phyloP scores from a whole-genome alignment of 148 eudicot genomes.

The Heliamphora exappendiculata region DNA sequence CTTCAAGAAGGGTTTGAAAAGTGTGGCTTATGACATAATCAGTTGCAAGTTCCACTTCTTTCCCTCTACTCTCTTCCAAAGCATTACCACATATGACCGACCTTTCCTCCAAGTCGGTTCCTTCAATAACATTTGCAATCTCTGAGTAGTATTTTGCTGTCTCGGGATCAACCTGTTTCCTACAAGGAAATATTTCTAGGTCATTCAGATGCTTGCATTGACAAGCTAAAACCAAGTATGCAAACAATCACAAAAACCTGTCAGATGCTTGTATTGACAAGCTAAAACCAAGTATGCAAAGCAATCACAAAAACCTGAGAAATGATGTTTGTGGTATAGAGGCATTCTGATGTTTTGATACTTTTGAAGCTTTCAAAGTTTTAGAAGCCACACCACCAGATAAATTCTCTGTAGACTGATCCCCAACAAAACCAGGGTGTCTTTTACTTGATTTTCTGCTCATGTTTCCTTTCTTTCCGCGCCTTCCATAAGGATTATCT shows the following conservation, averaged over 20 bases:
- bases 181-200: conserved; percentile 21
- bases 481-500: conserved; percentile 20
- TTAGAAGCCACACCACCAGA: conserved; percentile 22
- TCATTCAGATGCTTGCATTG: conserved; percentile 7
- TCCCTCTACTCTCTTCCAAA: conserved; percentile 82
- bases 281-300: neutral
- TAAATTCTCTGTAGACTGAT: conserved; percentile 17
- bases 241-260: too few species aligned
- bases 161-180: conserved; percentile 91
- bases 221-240: neutral
- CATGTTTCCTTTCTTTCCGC: conserved; percentile 30
- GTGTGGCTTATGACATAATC: conserved; percentile 81
- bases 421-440: conserved; percentile 26
- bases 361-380: conserved; percentile 24
- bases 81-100: conserved; percentile 71
- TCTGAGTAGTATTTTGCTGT: conserved; percentile 65
- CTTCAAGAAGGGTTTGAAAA: conserved; percentile 66
- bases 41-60: conserved; percentile 83
- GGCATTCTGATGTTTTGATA: conserved; percentile 19
- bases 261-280: neutral
- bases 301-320: conserved; percentile 42
- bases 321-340: conserved; percentile 36
- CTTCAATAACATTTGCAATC: conserved; percentile 68
- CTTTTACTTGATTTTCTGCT: conserved; percentile 43
- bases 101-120: conserved; percentile 65